phyloP scores from a whole-genome alignment of 2,329 filamentous ascomycete genomes.

The Hypoxylon sp. region DNA sequence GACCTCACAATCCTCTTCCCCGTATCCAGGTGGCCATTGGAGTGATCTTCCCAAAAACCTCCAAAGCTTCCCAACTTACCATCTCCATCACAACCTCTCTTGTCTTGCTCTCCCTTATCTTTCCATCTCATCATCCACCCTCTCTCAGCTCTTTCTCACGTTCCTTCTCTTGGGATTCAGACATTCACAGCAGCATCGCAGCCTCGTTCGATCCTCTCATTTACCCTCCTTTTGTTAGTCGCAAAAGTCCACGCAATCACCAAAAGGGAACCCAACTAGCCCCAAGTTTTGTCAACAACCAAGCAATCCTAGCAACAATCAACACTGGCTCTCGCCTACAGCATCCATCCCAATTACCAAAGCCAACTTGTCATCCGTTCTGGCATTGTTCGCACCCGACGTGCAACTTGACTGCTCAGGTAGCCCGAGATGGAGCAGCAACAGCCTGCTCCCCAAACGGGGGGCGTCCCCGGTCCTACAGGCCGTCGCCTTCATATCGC shows the following conservation, averaged over 20 bases:
- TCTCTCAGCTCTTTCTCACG: conserved; percentile 53
- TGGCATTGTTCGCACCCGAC: conserved; percentile 62
- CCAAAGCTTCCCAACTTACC: conserved; percentile 49
- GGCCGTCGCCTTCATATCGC: conserved; percentile 96
- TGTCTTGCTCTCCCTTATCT: conserved; percentile 40
- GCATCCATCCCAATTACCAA: conserved; percentile 42
- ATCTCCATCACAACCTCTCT: conserved; percentile 49
- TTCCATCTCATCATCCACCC: conserved; percentile 45
- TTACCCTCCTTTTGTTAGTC: conserved; percentile 59
- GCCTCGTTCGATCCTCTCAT: conserved; percentile 62
- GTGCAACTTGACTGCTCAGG: conserved; percentile 56
- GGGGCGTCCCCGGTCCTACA: conserved; percentile 78
- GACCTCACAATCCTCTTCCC: conserved; percentile 47
- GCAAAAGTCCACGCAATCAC: conserved; percentile 56
- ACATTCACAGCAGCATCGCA: conserved; percentile 56
- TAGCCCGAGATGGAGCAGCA: conserved; percentile 75
- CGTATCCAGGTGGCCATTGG: conserved; percentile 44
- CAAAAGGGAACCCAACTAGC: conserved; percentile 47
- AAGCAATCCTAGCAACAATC: conserved; percentile 40
- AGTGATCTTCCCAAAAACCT: conserved; percentile 46
- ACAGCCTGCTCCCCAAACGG: conserved; percentile 62
- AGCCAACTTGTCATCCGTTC: conserved; percentile 41
- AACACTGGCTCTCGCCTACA: conserved; percentile 46
- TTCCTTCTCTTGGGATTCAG: conserved; percentile 55
- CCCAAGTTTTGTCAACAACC: conserved; percentile 41